Evolutionary conservation across 2,329 filamentous ascomycete genomes (phyloP).

Genomic region (Aspergillus sp.): DNA sequence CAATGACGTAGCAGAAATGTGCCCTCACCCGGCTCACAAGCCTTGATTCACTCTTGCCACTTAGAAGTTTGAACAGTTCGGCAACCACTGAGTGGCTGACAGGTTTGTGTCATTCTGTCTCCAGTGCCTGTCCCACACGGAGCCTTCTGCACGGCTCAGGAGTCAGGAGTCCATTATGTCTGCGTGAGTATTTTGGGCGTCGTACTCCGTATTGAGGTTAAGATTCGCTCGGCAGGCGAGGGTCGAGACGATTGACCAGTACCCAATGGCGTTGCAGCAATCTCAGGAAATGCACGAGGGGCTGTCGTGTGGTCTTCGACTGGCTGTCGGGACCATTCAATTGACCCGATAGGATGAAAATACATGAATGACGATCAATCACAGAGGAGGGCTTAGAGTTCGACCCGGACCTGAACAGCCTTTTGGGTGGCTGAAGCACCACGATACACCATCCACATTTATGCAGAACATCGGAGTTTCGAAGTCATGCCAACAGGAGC

Average conservation of each 20-base stretch:
- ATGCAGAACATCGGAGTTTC: conserved; percentile 21
- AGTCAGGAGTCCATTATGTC: not conserved
- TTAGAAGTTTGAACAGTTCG: conserved; percentile 1
- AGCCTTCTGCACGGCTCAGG: conserved; percentile 4
- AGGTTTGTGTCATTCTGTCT: not conserved
- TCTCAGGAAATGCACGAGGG: not conserved
- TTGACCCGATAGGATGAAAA: conserved; percentile 3
- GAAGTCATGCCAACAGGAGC: conserved; percentile 1
- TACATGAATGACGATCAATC: not conserved
- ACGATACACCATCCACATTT: conserved; percentile 12
- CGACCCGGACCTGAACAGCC: not conserved
- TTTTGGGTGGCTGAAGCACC: conserved; percentile 2
- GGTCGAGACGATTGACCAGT: not conserved
- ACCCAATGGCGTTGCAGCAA: conserved; percentile 1
- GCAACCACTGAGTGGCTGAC: not conserved
- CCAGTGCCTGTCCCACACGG: conserved; percentile 6
- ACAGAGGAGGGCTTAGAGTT: not conserved
- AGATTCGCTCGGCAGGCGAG: conserved; percentile 3
- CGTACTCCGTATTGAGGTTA: not conserved
- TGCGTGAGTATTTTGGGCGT: not conserved
- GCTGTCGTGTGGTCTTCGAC: not conserved
- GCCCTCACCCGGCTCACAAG: not conserved
- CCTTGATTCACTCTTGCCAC: not conserved
- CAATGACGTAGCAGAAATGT: conserved; percentile 23
- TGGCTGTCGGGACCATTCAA: not conserved